Evolutionary conservation across 129 eudicot genomes (phyloP).

Genomic region (Deinandra increscens): DNA sequence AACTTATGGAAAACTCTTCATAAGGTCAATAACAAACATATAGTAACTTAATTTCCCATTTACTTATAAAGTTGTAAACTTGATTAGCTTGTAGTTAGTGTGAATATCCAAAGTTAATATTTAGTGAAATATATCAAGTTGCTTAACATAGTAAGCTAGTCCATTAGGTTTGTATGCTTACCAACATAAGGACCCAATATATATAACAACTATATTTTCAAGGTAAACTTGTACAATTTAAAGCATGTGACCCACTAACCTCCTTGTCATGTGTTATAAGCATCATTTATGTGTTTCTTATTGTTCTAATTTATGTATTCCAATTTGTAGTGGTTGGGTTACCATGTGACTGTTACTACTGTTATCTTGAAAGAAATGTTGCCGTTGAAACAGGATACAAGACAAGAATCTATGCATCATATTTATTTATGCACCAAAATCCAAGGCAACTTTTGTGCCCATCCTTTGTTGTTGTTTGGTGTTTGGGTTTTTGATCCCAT

Average conservation of each 20-base stretch:
- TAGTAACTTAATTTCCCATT: background rate
- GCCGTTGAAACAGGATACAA: slow-evolving; percentile 32
- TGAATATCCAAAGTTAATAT: background rate
- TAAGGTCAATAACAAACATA: background rate
- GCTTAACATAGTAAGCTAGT: background rate
- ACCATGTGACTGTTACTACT: background rate
- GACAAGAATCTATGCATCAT: slow-evolving; percentile 29
- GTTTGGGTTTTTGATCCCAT: slow-evolving; percentile 26
- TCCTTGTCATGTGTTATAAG: too few relatives aligned
- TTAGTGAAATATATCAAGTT: background rate
- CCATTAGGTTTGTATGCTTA: too few relatives aligned
- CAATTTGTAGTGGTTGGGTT: background rate
- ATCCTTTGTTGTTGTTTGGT: slow-evolving; percentile 31
- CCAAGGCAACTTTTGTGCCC: slow-evolving; percentile 35
- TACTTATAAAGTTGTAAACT: background rate
- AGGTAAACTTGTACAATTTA: too few relatives aligned
- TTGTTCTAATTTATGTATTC: too few relatives aligned
- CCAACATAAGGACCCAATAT: too few relatives aligned
- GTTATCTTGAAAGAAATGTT: slow-evolving; percentile 28
- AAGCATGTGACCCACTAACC: too few relatives aligned
- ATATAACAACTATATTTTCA: too few relatives aligned
- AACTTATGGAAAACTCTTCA: background rate
- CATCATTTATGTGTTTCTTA: too few relatives aligned
- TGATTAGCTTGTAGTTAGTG: background rate
- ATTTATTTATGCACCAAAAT: slow-evolving; percentile 27